These are phyloP conservation scores for Lathyrus aphaca DNA, from an alignment of 306 rosid genomes.

Conservation along the genomic window DNA sequence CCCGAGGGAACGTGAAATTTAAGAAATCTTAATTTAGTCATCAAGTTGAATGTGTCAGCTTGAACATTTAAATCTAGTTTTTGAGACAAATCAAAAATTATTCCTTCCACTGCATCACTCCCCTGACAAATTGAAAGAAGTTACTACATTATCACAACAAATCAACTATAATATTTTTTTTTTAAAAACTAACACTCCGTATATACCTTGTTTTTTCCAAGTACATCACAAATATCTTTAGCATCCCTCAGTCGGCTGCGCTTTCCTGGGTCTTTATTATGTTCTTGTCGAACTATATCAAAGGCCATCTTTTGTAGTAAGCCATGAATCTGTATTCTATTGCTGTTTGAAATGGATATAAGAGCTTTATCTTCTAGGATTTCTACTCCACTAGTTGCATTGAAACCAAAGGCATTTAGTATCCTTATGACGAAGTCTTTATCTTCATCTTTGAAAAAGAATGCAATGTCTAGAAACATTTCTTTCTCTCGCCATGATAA, in stretches of 20 bases:
- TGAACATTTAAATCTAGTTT: neutral
- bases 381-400: constrained; percentile 15
- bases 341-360: constrained; percentile 3
- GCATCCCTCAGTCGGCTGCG: constrained; percentile 13
- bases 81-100: constrained; percentile 13
- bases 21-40: constrained; percentile 27
- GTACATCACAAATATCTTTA: constrained; percentile 18
- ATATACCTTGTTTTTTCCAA: constrained; percentile 32
- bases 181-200: neutral
- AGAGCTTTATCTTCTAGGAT: constrained; percentile 35
- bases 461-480: constrained; percentile 41
- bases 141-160: neutral
- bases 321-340: constrained; percentile 41
- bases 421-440: constrained; percentile 12
- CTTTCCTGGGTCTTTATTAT: neutral
- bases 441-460: constrained; percentile 11
- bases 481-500: neutral
- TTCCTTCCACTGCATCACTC: constrained; percentile 21
- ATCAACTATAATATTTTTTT: neutral
- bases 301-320: constrained; percentile 39
- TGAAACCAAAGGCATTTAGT: constrained; percentile 28
- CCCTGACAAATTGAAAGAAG: constrained; percentile 26
- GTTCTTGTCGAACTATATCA: constrained; percentile 18
- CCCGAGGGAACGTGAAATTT: neutral
- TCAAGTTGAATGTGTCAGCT: neutral